phyloP scores from a whole-genome alignment of 306 rosid genomes.

The Clitoria ternatea region DNA sequence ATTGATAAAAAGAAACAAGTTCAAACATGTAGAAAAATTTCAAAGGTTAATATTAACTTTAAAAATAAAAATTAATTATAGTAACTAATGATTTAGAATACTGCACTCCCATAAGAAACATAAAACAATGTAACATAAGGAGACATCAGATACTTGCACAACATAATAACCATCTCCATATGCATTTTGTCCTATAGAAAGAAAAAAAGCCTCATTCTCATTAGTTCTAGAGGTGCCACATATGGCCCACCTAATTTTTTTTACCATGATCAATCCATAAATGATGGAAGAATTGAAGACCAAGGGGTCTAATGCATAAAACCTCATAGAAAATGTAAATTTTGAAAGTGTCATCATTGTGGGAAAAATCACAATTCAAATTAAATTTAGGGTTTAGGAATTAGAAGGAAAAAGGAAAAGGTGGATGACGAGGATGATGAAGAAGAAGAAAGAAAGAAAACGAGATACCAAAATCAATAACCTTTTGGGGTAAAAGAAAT shows the following conservation, averaged over 20 bases:
- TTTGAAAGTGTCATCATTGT: too few relatives aligned
- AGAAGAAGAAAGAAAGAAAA: too few relatives aligned
- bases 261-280: constrained; percentile 27
- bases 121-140: constrained; percentile 23
- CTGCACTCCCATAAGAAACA: constrained; percentile 15
- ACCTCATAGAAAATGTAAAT: too few relatives aligned
- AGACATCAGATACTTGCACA: constrained; percentile 63
- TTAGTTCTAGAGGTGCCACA: constrained; percentile 66
- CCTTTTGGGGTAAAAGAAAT: too few relatives aligned
- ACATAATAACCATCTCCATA: constrained; percentile 71
- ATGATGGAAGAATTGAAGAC: constrained; percentile 23
- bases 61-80: neutral
- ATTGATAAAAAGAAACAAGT: neutral
- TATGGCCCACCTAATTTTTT: constrained; percentile 65
- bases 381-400: too few relatives aligned
- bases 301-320: constrained; percentile 16
- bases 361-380: too few relatives aligned
- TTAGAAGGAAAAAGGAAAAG: too few relatives aligned
- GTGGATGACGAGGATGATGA: too few relatives aligned
- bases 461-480: too few relatives aligned
- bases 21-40: neutral
- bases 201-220: constrained; percentile 67
- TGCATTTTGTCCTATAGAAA: constrained; percentile 63
- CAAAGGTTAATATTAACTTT: neutral
- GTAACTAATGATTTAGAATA: constrained; percentile 5